phyloP scores from a whole-genome alignment of 1,139 yeast genomes.

The Candida sp. region DNA sequence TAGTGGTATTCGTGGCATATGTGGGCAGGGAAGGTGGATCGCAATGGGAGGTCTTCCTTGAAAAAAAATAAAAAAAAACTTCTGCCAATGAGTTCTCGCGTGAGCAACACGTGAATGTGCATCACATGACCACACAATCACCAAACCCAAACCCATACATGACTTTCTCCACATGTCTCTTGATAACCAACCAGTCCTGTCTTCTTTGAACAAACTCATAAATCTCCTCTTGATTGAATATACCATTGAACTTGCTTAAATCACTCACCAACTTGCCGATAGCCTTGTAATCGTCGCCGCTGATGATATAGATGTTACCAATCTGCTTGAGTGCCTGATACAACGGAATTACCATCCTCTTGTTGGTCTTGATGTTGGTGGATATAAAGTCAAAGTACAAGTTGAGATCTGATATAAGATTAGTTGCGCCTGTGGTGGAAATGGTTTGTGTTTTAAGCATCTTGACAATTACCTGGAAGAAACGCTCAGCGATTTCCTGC shows the following conservation, averaged over 20 bases:
- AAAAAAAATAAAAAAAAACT: constrained; percentile 1
- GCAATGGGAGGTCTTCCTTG: background rate
- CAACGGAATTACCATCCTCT: constrained; percentile 72
- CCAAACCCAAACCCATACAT: constrained; percentile 87
- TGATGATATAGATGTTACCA: constrained; percentile 81
- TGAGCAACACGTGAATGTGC: background rate
- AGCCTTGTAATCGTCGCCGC: constrained; percentile 78
- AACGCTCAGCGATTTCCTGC: constrained; percentile 90
- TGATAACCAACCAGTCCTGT: constrained; percentile 82
- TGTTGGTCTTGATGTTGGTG: constrained; percentile 57
- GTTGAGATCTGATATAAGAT: constrained; percentile 76
- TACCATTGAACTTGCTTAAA: constrained; percentile 84
- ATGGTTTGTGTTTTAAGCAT: constrained; percentile 70
- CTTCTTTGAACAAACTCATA: constrained; percentile 91
- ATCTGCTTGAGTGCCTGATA: constrained; percentile 84
- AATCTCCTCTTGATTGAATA: constrained; percentile 91
- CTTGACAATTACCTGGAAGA: constrained; percentile 78
- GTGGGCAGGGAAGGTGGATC: background rate
- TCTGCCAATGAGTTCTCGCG: background rate
- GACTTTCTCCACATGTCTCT: constrained; percentile 86
- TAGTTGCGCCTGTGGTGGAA: constrained; percentile 83
- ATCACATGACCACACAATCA: constrained; percentile 57
- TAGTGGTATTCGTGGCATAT: background rate
- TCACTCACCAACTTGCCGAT: constrained; percentile 87
- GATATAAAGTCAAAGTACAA: constrained; percentile 74